A percentile compares a stretch with the other conserved stretches of the same genome.
These are phyloP conservation scores for Alternaria ventricosa DNA, from an alignment of 2,329 filamentous ascomycete genomes.

Conservation along the genomic window DNA sequence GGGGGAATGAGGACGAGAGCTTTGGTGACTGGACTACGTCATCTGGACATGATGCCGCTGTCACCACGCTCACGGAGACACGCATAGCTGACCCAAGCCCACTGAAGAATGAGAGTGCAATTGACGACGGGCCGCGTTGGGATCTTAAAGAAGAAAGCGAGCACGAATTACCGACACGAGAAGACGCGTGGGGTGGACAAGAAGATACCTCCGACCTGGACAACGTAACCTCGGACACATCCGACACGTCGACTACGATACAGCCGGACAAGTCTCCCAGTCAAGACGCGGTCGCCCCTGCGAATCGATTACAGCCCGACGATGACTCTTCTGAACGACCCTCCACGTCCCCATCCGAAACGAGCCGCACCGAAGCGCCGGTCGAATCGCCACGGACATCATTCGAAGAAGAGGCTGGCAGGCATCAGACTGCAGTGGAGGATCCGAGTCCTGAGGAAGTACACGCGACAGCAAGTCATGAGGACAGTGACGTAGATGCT, in stretches of 20 bases:
- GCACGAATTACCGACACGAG: not conserved
- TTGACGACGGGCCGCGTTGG: constrained; percentile 9
- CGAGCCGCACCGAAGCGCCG: constrained; percentile 38
- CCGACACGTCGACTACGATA: constrained; percentile 42
- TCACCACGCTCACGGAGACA: constrained; percentile 2
- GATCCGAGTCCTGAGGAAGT: not conserved
- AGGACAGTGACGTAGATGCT: not conserved
- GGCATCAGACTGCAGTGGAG: not conserved
- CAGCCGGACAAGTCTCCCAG: constrained; percentile 24
- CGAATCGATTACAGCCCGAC: constrained; percentile 23
- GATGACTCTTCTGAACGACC: constrained; percentile 42
- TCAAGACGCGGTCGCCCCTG: constrained; percentile 4
- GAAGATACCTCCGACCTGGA: constrained; percentile 16
- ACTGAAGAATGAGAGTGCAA: not conserved
- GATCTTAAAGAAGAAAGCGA: not conserved
- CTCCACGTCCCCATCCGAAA: constrained; percentile 46
- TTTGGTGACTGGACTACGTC: constrained; percentile 39
- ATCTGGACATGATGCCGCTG: constrained; percentile 7
- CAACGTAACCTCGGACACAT: constrained; percentile 34
- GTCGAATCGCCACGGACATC: constrained; percentile 47
- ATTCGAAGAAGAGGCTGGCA: constrained; percentile 38
- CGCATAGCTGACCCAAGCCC: not conserved
- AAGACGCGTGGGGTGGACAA: constrained; percentile 19
- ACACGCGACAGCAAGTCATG: not conserved
- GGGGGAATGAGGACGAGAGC: constrained; percentile 42